A percentile compares a stretch with the other conserved stretches of the same genome.
phyloP scores from a whole-genome alignment of 371 early-diverging fungal species.

The Thermomucor indicae-seudaticae region DNA sequence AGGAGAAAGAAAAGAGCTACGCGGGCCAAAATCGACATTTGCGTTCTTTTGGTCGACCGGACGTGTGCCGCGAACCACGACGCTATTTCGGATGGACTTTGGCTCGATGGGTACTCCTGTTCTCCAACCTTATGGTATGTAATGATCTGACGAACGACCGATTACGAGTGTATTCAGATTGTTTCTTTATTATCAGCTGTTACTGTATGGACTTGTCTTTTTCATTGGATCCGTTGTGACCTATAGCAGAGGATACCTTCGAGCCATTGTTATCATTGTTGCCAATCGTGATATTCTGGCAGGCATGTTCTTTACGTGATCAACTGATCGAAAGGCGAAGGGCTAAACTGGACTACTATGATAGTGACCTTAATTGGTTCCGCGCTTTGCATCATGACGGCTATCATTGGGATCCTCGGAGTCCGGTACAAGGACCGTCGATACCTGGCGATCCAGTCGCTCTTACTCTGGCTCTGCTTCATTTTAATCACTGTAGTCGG shows the following conservation, averaged over 20 bases:
- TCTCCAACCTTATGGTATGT: slow-evolving; percentile 13
- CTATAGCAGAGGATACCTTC: slow-evolving; percentile 9
- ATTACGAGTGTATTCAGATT: background rate
- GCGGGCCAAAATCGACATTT: slow-evolving; percentile 1
- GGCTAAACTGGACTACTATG: background rate
- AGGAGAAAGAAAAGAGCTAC: background rate
- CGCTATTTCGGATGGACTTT: slow-evolving; percentile 16
- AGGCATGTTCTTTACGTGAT: slow-evolving; percentile 2
- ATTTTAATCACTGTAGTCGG: slow-evolving; percentile 19
- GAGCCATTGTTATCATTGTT: slow-evolving; percentile 12
- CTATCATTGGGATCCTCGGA: slow-evolving; percentile 19
- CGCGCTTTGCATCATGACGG: slow-evolving; percentile 10
- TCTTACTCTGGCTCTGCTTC: slow-evolving; percentile 27
- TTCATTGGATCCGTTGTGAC: slow-evolving; percentile 10
- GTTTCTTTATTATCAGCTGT: slow-evolving; percentile 1
- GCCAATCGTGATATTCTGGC: slow-evolving; percentile 11
- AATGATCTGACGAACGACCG: background rate
- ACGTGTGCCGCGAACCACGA: slow-evolving; percentile 7
- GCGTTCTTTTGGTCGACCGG: slow-evolving; percentile 4
- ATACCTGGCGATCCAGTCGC: slow-evolving; percentile 12
- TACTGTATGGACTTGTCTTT: slow-evolving; percentile 12
- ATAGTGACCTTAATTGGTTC: slow-evolving; percentile 15
- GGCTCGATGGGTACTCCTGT: slow-evolving; percentile 13
- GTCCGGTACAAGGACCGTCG: slow-evolving; percentile 9
- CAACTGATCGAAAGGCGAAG: background rate